Evolutionary conservation across 1,284 basidiomycete species (phyloP), one percentile per base, ranked within the genome.

Genomic region (Mycena sp.): DNA sequence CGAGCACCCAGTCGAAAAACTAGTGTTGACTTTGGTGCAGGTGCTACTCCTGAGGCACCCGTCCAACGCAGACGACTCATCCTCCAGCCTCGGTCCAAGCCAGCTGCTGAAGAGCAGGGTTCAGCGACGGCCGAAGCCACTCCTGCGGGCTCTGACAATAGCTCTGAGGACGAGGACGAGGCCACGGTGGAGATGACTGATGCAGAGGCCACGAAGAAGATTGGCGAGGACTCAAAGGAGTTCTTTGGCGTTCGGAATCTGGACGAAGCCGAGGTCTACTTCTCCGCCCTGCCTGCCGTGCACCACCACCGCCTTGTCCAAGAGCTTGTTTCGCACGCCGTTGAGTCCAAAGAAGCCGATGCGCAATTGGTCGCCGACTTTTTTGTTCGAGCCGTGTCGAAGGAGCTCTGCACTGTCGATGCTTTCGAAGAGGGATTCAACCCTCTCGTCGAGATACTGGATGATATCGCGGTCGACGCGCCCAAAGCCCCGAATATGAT

Each of bases 381-480:
- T 72, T 90, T 94, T 72, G 77, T 78, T 23, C 85, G 82, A 44
- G 86, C 83, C 6, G 78, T 81, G 32, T 82, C 77, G 69, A 90
- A 85, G 79, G 82, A 79, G 65, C 78, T 85, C 63, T 87, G 81
- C 74, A 83, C 85, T 1, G 54, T 80, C 0, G 83, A 83, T 14
- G 78, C 85, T 7, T 87, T 95, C 71, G 90, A 89, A 75, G 81
- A 86, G 64, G 91, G 92, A 17, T 86, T 96, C 76, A 76, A 77
- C 61, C 81, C 83, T 2, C 84, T 88, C 57, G 87, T 91, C 58
- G 90, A 93, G 74, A 78, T 90, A 64, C 82, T 98, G 69, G 94
- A 95, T 72, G 95, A 98, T 73, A 87, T 95, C 60, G 87, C 89
- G 19, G 91, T 96, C 71, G 95, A 98, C 75, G 93, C 92, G 63